phyloP scores from a whole-genome alignment of 768 basidiomycete genomes.

The Kwoniella bestiolae region DNA sequence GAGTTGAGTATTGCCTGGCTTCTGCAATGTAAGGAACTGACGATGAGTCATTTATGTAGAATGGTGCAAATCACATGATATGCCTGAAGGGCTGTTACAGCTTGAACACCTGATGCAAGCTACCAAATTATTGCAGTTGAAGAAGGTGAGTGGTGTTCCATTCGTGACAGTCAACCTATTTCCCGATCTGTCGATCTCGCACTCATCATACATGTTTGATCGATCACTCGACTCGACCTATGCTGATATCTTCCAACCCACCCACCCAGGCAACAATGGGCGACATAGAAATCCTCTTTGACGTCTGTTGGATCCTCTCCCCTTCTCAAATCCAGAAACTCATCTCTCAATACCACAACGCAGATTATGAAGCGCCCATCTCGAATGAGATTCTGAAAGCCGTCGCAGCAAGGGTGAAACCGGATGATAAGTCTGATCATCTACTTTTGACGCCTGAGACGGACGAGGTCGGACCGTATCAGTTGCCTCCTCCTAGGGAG shows the following conservation, averaged over 20 bases:
- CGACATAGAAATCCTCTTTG: constrained; percentile 97
- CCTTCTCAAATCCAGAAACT: constrained; percentile 99
- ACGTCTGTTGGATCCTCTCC: constrained; percentile 98
- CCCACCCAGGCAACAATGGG: constrained; percentile 75
- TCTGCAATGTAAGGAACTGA: neutral
- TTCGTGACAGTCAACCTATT: neutral
- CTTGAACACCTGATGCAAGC: constrained; percentile 99
- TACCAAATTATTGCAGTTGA: constrained; percentile 94
- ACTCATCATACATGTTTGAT: too few relatives aligned
- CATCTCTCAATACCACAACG: constrained; percentile 98
- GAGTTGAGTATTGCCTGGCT: neutral
- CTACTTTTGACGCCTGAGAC: constrained; percentile 92
- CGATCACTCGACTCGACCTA: neutral
- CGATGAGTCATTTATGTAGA: constrained; percentile 63
- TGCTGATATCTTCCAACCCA: constrained; percentile 16
- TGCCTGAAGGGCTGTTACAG: constrained; percentile 97
- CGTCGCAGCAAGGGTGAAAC: constrained; percentile 91
- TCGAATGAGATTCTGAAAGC: constrained; percentile 96
- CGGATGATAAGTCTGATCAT: constrained; percentile 96
- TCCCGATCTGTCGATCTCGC: too few relatives aligned
- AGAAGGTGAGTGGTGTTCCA: constrained; percentile 69
- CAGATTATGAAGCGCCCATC: constrained; percentile 99
- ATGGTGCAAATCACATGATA: constrained; percentile 99
- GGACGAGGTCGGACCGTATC: constrained; percentile 85
- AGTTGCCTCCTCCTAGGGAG: constrained; percentile 89